Base-by-base conservation (phyloP, 352 stramenopile species). In the Globisporangium ultimum region DNA sequence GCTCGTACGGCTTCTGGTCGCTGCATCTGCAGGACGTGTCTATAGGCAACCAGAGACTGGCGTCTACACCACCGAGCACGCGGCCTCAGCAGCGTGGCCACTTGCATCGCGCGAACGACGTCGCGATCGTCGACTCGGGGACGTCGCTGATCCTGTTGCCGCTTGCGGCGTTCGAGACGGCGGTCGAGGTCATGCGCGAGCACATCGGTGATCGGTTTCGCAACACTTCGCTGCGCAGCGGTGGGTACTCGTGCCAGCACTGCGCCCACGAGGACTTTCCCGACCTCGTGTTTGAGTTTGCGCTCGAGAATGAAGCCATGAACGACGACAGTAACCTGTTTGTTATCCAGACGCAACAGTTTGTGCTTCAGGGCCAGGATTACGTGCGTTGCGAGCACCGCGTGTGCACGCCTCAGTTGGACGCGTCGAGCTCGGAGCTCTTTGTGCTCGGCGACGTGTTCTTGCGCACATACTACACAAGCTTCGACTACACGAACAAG, bases 391-490 rank as follows among this genome's bases (percentile, higher is more conserved):
- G 71, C 41, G 71, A 80, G 18, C 52, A 63, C 50, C 42, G 43
- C 4, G 55, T 67, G 22, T 80, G 71, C 38, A 59, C 58, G 28
- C 71, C 65, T 4, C 71, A 74, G 40, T 49, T 80, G 17, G 71
- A 76, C 40, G 28, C 54, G 28, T 72, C 66, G 11, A 58, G 45
- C 17, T 68, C 56, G 15, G 24, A 36, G 15, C 32, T 45, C 40
- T 45, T 45, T 45, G 40, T 45, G 28, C 41, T 55, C 2, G 41
- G 34, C 9, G 52, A 60, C 32, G 45, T 72, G 24, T 51, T 72
- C 21, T 18, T 80, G 20, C 65, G 71, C 6, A 64, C 68, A 20
- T 80, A 80, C 59, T 80, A 80, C 62, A 74, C 71, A 3, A 52
- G 62, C 7, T 80, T 80, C 48, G 68, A 80, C 59, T 61, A 66